Evolutionary conservation across 768 basidiomycete genomes (phyloP), one percentile per base, ranked within the genome.

Genomic region (Neoboletus brunneissimus): DNA sequence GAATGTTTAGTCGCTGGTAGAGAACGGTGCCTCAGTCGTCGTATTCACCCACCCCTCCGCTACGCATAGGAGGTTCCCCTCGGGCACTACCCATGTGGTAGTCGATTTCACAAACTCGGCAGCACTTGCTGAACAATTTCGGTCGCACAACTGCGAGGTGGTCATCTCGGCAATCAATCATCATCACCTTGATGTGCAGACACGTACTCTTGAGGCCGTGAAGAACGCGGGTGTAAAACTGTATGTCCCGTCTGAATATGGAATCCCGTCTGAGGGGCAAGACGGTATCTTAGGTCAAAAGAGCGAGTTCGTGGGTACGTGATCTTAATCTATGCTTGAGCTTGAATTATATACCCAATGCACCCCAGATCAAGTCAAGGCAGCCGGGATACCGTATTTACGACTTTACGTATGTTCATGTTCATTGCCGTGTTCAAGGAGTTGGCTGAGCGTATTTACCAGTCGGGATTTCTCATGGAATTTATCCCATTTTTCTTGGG

Each of bases 201-300:
- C 51, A 27, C 23, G 52, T n/a, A 65, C 66, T 23, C 60, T 65
- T 1, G 69, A 71, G 5, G 69, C 70, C 8, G 65, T 70, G 3
- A 73, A 70, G 56, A 57, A 59, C 0, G 68, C 64, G 3, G 61
- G 59, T n/a, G 70, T 68, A 20, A 62, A 71, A 38, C 46, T 71
- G 35, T 71, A 65, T 35, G 57, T 75, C 25, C 72, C 72, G 2
- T 71, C 69, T 32, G 72, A 73, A 47, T 74, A 51, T 27, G 58
- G 58, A 51, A 53, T 54, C 5, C 64, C 64, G 12, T 54, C 58
- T 25, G 71, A 57, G 34, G 59, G 55, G 2, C 62, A 67, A 46
- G 63, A 65, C 20, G 52, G 67, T 13, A 29, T 57, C n/a, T 43
- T 67, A 22, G 54, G 41, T n/a, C 38, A 32, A 47, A 65, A 70